Base-by-base conservation (phyloP, 2,329 filamentous ascomycete species). In the Colletotrichum plurivorum region DNA sequence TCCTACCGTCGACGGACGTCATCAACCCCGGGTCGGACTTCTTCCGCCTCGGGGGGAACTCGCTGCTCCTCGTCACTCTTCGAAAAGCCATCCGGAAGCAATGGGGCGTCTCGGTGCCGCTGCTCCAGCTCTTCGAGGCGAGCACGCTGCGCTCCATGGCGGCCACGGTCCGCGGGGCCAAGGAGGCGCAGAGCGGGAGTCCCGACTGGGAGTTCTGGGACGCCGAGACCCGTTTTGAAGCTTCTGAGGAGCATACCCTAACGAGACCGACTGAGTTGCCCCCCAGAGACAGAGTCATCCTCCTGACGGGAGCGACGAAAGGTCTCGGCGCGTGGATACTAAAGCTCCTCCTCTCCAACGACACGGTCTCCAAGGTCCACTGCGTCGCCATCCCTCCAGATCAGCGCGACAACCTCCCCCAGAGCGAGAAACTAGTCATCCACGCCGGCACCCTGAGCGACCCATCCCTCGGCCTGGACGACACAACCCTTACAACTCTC, bases 111-210 rank as follows among this genome's bases (percentile, higher is more conserved):
- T 54, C 49, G 2, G 9, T 84, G 0, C 69, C 73, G 0, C 72
- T 87, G 0, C n/a, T 73, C 1, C 71, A 83, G 0, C 74, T 87
- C 0, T 79, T 84, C 51, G 71, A 77, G 4, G 64, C 73, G 1
- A 82, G 75, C 66, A 82, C 80, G 0, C 75, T 87, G 1, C 72
- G 73, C 0, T 51, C 46, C 2, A 84, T 88, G 82, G 80, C 83
- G 1, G 62, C 66, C 4, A 63, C 70, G 16, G 74, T 84, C 46
- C 67, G 73, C 25, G 63, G 51, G 6, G 45, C 61, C 4, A 58
- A 64, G 8, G 53, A 64, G 15, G 53, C 46, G 0, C 18, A 68
- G 3, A 63, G 12, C 60, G 51, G n/a, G 45, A 49, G 60, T n/a
- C 53, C 61, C 10, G 55, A 71, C 27, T 52, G 55, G 25, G 71